These are phyloP conservation scores for Pseudogymnoascus sp. DNA, from an alignment of 2,329 filamentous ascomycete species.

Conservation along the genomic window DNA sequence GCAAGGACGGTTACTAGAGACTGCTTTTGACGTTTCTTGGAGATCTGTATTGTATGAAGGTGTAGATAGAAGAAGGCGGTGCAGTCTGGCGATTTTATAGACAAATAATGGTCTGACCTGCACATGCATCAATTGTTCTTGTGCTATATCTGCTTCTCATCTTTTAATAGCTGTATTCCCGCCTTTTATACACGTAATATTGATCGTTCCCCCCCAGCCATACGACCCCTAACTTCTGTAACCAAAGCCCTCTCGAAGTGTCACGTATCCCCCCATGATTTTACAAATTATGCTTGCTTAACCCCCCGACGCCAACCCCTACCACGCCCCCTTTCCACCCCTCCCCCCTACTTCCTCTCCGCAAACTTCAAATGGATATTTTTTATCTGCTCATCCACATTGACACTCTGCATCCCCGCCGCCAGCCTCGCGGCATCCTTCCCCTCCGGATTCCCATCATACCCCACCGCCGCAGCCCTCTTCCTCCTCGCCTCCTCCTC, in stretches of 20 bases:
- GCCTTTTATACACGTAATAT: constrained; percentile 6
- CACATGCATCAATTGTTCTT: background rate
- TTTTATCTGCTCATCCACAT: constrained; percentile 79
- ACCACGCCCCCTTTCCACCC: background rate
- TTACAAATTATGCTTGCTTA: constrained; percentile 3
- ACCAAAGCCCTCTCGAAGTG: background rate
- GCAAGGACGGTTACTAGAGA: constrained; percentile 72
- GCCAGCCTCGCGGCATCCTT: constrained; percentile 42
- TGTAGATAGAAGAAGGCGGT: constrained; percentile 4
- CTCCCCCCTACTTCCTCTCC: constrained; percentile 21
- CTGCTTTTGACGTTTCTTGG: background rate
- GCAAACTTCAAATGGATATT: constrained; percentile 52
- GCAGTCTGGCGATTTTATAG: constrained; percentile 2
- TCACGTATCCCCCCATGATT: background rate
- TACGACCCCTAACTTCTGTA: background rate
- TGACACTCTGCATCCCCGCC: constrained; percentile 57
- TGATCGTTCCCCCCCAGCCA: background rate
- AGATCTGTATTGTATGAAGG: constrained; percentile 1
- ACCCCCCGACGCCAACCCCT: background rate
- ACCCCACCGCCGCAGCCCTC: constrained; percentile 61
- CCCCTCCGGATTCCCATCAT: constrained; percentile 57
- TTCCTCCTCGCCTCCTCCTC: constrained; percentile 71
- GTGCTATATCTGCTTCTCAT: background rate
- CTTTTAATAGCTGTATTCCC: background rate
- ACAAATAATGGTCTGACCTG: constrained; percentile 4